Evolutionary conservation across 208 protist genomes (phyloP), one percentile per base, ranked within the genome.

Genomic region (Lotmaria passim): DNA sequence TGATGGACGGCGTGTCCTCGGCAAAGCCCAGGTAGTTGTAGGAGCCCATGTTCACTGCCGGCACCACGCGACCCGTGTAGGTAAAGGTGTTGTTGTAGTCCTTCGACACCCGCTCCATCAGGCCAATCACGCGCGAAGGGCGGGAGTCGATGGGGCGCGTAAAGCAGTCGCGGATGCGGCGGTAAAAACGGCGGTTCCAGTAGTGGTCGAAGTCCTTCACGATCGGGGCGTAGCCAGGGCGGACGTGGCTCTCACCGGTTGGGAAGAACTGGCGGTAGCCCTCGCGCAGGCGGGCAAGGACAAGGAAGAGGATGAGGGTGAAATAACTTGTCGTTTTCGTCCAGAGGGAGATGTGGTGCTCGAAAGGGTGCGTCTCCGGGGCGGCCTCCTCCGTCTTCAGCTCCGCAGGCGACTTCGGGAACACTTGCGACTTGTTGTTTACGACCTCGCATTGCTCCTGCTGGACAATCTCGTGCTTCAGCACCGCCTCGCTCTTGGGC

Each of bases 21-120:
- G 95, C 98, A 79, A 99, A 99, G 41, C 98, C 98, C 0, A 99
- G 89, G 87, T 99, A 99, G 90, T 99, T 99, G 88, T 99, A 99
- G 24, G 93, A 98, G 21, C 89, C 93, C 30, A 99, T 75, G 84
- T 99, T 99, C 41, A 99, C 79, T 55, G 78, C 87, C 8, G 82
- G 79, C 48, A 89, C 85, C 14, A 84, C 84, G 51, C 84, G 62
- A 56, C 94, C 95, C 19, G 91, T 98, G 41, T 91, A 83, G 73
- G 84, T 34, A 59, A 97, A 96, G 21, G 86, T 96, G 44, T 69
- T 62, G 68, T 96, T 96, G 83, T 89, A 82, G 77, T 98, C 93
- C 21, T 90, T 65, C 36, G 90, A 91, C 11, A 73, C 69, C 50
- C 98, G 87, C 69, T 98, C 91, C 79, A 98, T 90, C 8, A 99